These are phyloP conservation scores for Lasiodiplodia sp. DNA, from an alignment of 2,329 filamentous ascomycete genomes.

Conservation along the genomic window DNA sequence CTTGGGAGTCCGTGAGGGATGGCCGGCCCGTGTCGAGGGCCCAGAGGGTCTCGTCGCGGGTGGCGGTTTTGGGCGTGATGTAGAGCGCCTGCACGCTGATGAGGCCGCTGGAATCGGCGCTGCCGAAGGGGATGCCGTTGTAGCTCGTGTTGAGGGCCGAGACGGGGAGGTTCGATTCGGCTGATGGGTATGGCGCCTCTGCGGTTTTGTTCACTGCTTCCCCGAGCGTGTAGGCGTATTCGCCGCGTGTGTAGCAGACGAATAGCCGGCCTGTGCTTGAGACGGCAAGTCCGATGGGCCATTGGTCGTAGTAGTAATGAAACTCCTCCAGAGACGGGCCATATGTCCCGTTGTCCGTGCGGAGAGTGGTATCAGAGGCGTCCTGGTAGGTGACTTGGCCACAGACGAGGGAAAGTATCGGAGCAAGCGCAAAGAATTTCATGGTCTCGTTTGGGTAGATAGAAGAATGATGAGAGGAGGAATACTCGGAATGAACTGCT, in stretches of 20 bases:
- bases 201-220: conserved; percentile 57
- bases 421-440: not conserved
- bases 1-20: conserved; percentile 47
- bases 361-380: conserved; percentile 41
- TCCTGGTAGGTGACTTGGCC: conserved; percentile 26
- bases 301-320: conserved; percentile 58
- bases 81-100: conserved; percentile 61
- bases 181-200: conserved; percentile 55
- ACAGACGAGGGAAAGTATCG: not conserved
- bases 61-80: conserved; percentile 52
- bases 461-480: not conserved
- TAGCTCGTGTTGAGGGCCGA: conserved; percentile 52
- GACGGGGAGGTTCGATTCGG: conserved; percentile 53
- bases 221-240: conserved; percentile 56
- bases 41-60: conserved; percentile 48
- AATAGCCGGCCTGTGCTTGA: conserved; percentile 59
- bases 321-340: conserved; percentile 58
- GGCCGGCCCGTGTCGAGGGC: conserved; percentile 59
- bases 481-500: not conserved
- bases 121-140: conserved; percentile 56
- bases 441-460: not conserved
- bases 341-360: conserved; percentile 57
- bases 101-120: conserved; percentile 52
- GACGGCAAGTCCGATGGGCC: conserved; percentile 58
- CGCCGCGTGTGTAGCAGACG: conserved; percentile 58